Evolutionary conservation across 1,139 yeast species (phyloP).

Genomic region (Kodamaea anthophila): DNA sequence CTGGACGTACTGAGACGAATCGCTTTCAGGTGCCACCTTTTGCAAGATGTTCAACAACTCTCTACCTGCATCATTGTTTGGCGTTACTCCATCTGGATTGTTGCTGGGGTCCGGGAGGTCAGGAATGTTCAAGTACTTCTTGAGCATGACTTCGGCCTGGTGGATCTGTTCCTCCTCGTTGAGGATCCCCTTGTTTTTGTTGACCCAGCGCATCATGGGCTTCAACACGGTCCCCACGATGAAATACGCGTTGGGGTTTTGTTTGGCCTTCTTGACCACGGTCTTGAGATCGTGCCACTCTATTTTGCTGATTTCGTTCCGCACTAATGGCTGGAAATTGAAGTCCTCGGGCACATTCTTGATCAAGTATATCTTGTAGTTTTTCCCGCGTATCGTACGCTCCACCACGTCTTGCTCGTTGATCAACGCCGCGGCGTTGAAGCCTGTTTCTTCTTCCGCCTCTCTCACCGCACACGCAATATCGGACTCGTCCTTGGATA

Average conservation of each 20-base stretch:
- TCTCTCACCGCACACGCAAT: conserved; percentile 92
- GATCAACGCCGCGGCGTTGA: conserved; percentile 64
- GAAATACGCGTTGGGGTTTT: conserved; percentile 46
- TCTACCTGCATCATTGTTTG: conserved; percentile 67
- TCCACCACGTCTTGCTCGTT: conserved; percentile 72
- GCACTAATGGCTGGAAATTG: conserved; percentile 69
- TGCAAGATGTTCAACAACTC: conserved; percentile 63
- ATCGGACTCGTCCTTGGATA: conserved; percentile 88
- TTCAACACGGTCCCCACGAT: conserved; percentile 56
- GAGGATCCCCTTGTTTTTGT: conserved; percentile 45
- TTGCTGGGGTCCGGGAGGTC: conserved; percentile 14
- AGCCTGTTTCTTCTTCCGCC: conserved; percentile 93
- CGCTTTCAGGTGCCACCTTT: conserved; percentile 21
- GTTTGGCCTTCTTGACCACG: conserved; percentile 30
- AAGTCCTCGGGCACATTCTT: conserved; percentile 75
- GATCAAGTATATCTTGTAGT: conserved; percentile 75
- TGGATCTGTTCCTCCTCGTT: conserved; percentile 50
- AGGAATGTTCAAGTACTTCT: conserved; percentile 54
- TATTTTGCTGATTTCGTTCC: conserved; percentile 72
- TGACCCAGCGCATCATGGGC: conserved; percentile 54
- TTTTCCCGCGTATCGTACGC: conserved; percentile 76
- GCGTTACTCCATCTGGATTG: conserved; percentile 16
- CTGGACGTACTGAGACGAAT: conserved; percentile 11
- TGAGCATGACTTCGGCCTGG: conserved; percentile 59
- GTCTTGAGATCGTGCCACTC: conserved; percentile 40